Conservation (phyloP, 768 basidiomycete species). For the Neoboletus subvelutipes region DNA sequence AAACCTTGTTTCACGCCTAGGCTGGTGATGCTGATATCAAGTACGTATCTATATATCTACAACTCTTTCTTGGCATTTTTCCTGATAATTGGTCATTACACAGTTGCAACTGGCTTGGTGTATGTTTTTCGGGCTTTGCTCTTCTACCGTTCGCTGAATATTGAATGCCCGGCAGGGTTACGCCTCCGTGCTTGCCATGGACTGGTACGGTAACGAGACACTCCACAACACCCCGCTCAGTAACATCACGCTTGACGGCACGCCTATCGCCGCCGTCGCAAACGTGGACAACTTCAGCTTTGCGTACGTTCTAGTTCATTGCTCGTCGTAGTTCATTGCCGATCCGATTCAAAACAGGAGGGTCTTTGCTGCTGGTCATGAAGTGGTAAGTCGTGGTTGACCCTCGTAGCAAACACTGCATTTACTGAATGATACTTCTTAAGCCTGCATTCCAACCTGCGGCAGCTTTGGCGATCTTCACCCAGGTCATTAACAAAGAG, state of each 20-base stretch:
- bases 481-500: conserved; percentile 50
- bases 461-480: conserved; percentile 57
- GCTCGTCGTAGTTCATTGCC: background rate
- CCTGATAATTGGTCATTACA: conserved; percentile 2
- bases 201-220: conserved; percentile 44
- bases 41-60: conserved; percentile 14
- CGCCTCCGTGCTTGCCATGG: conserved; percentile 43
- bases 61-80: background rate
- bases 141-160: background rate
- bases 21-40: conserved; percentile 31
- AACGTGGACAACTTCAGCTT: conserved; percentile 69
- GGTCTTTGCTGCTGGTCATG: conserved; percentile 58
- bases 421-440: background rate
- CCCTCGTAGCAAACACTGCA: background rate
- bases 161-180: conserved; percentile 25
- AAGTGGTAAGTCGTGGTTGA: conserved; percentile 47
- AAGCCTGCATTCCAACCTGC: conserved; percentile 65
- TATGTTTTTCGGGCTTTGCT: conserved; percentile 21
- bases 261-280: conserved; percentile 55
- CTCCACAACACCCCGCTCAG: conserved; percentile 41
- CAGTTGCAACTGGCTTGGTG: conserved; percentile 32
- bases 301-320: conserved; percentile 45
- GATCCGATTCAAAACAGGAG: conserved; percentile 36
- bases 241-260: conserved; percentile 58
- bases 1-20: conserved; percentile 7